These are phyloP conservation scores for Chaetothyriales sp. DNA, from an alignment of 2,329 filamentous ascomycete genomes.

Conservation along the genomic window DNA sequence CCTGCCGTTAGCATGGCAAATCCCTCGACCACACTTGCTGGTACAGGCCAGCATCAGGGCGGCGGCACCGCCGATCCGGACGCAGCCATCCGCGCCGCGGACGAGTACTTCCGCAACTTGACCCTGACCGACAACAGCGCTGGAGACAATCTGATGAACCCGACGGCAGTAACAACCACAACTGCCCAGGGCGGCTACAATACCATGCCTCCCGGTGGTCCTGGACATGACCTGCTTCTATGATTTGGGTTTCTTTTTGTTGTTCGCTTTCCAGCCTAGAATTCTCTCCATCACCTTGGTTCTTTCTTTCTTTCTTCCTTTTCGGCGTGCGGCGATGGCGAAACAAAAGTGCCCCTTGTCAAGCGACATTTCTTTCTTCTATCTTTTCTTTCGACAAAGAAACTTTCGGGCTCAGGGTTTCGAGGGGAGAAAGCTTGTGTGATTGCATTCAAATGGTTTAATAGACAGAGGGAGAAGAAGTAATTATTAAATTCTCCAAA, in stretches of 20 bases:
- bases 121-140: conserved; percentile 42
- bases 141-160: background rate
- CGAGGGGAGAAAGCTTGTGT: background rate
- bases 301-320: too few relatives aligned
- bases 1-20: conserved; percentile 12
- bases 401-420: background rate
- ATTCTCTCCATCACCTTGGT: too few relatives aligned
- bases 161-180: background rate
- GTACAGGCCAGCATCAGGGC: conserved; percentile 38
- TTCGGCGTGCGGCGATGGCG: background rate
- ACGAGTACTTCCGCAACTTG: conserved; percentile 76
- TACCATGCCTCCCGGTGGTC: background rate
- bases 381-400: background rate
- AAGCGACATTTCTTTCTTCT: background rate
- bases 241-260: background rate
- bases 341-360: background rate
- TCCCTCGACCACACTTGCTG: conserved; percentile 14
- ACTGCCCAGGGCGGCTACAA: background rate
- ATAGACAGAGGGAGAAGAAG: too few relatives aligned
- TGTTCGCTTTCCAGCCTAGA: background rate
- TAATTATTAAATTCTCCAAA: too few relatives aligned
- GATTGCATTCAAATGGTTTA: too few relatives aligned
- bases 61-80: background rate
- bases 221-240: background rate
- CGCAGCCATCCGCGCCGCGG: conserved; percentile 67